Base-by-base conservation (phyloP, 345 rosid genomes). In the Pelargonium nanum region DNA sequence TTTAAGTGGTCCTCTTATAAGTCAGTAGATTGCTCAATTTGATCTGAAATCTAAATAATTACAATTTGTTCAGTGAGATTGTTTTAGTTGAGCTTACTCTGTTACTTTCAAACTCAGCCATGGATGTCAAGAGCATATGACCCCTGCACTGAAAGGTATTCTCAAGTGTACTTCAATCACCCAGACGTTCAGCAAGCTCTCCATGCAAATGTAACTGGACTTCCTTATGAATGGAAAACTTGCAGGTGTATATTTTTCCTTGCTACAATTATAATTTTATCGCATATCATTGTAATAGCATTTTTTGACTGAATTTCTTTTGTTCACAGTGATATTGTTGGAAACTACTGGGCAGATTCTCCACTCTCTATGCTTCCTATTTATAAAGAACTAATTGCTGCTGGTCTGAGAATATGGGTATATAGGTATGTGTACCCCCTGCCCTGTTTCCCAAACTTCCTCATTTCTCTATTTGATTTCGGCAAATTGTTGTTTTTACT, bases 51-150 rank as follows among this genome's bases (percentile, higher is more conserved):
- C 21, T n/a, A 2, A 16, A 2, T 6, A 1, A 20, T 21, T 12
- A 1, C 0, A 1, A 10, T 4, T 21, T 21, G 5, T 54, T 21
- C n/a, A 13, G 21, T 50, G 24, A 61, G 24, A 34, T 22, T 19
- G 51, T 25, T 34, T 6, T 26, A 8, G 17, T 17, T 61, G 19
- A 13, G 50, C 26, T 22, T 22, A 26, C 65, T 59, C 50, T 55
- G 53, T 55, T 40, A 57, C 10, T 65, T 59, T 64, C 25, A 61
- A 57, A 72, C 67, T 67, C 77, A 87, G 96, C 97, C 95, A 53
- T 89, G 96, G 97, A 93, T 89, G 92, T 83, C 96, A 28, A 83
- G 97, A 73, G 92, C 96, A 56, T 89, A 86, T 63, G 99, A 93
- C 79, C 99, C 99, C 20, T 93, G 97, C 79, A 87, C 95, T 0